Evolutionary conservation across 805 yeast genomes (phyloP), one percentile per base, ranked within the genome.

Genomic region (Schwanniomyces yamadae): DNA sequence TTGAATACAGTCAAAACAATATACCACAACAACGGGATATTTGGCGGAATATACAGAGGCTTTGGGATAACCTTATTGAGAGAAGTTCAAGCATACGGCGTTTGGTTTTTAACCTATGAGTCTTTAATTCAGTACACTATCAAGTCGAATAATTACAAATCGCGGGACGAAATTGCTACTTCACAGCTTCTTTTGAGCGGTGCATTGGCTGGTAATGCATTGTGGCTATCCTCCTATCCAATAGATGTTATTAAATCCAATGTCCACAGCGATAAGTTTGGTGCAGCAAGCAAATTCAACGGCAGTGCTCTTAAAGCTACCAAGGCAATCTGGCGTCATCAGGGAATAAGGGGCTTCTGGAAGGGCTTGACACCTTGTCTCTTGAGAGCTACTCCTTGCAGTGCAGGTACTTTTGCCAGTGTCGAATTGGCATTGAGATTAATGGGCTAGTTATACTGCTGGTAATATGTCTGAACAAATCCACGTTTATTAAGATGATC

Each of bases 401-500:
- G 80, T 51, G 85, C 90, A 1, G 85, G 85, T 11, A 83, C 91
- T 0, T 83, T 83, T 66, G 85, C 89, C 2, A 77, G 83, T 10
- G 90, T 83, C 2, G 91, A 83, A 50, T 62, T 77, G 37, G 81
- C 87, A 0, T 56, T 83, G 41, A 59, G 91, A 33, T 25, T 74
- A 10, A 55, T 80, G 63, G 78, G 76, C 4, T 79, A 50, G n/a
- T n/a, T 15, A 14, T n/a, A n/a, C n/a, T n/a, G n/a, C n/a, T n/a
- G n/a, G n/a, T n/a, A n/a, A n/a, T n/a, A n/a, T n/a, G n/a, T n/a
- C n/a, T n/a, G n/a, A n/a, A n/a, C n/a, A n/a, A n/a, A n/a, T n/a
- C n/a, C n/a, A n/a, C n/a, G n/a, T n/a, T n/a, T n/a, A n/a, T 11
- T 9, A 11, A 21, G 10, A 21, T 21, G 10, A 8, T 21, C 23